These are phyloP conservation scores for Trametes coccinea DNA, from an alignment of 768 basidiomycete species.

Conservation along the genomic window DNA sequence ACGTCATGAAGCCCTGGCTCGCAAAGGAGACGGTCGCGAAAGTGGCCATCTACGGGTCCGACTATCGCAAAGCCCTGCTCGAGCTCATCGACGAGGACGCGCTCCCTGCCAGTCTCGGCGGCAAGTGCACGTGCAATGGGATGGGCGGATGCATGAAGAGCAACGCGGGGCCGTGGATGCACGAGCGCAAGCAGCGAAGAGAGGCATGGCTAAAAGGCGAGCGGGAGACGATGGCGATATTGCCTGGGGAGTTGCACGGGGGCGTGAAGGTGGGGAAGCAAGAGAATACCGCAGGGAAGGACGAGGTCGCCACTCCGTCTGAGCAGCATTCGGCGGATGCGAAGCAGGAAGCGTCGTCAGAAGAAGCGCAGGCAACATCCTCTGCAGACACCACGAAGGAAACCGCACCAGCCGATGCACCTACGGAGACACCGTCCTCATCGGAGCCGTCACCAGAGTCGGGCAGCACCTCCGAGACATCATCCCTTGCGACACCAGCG, in stretches of 20 bases:
- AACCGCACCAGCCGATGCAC: not conserved
- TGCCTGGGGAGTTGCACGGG: slow-evolving; percentile 22
- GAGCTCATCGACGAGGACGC: slow-evolving; percentile 63
- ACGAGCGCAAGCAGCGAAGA: slow-evolving; percentile 40
- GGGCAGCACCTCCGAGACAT: slow-evolving; percentile 12
- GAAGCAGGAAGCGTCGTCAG: not conserved
- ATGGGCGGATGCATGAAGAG: slow-evolving; percentile 61
- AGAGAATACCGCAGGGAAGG: not conserved
- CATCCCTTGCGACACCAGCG: slow-evolving; percentile 12
- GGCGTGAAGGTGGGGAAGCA: not conserved
- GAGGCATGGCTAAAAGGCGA: slow-evolving; percentile 35
- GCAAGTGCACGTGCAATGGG: slow-evolving; percentile 60
- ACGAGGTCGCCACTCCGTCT: not conserved
- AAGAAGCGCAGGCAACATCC: not conserved
- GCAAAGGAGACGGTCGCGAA: slow-evolving; percentile 71
- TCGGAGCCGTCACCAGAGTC: not conserved
- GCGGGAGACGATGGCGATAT: slow-evolving; percentile 14
- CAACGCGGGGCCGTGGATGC: slow-evolving; percentile 72
- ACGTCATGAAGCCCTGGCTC: slow-evolving; percentile 67
- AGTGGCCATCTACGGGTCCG: slow-evolving; percentile 61
- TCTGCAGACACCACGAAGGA: too few species aligned
- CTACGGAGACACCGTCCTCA: not conserved
- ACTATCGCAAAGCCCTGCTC: slow-evolving; percentile 59
- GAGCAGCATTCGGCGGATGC: not conserved
- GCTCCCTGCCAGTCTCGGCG: slow-evolving; percentile 62